Evolutionary conservation across 2,329 filamentous ascomycete genomes (phyloP).

Genomic region (Nannizziopsis arthrosporioides): DNA sequence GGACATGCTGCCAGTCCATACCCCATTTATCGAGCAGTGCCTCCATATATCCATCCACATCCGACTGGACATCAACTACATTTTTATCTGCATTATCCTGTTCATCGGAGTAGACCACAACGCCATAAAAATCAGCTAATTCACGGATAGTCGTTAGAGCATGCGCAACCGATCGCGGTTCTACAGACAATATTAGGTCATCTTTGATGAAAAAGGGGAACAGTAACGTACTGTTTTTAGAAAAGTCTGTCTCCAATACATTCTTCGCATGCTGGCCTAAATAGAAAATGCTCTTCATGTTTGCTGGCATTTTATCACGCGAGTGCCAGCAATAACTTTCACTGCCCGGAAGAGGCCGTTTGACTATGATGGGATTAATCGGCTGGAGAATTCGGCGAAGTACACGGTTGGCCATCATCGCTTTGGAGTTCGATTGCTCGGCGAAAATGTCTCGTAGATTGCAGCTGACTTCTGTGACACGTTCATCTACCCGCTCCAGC

Average conservation of each 20-base stretch:
- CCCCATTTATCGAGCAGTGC: conserved; percentile 7
- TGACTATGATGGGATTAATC: conserved; percentile 5
- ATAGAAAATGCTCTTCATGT: conserved; percentile 3
- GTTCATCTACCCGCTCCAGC: background rate
- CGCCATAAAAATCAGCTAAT: conserved; percentile 2
- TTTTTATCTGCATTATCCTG: background rate
- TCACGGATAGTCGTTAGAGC: background rate
- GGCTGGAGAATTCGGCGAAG: conserved; percentile 3
- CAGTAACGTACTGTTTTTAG: background rate
- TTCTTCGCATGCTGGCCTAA: background rate
- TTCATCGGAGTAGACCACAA: conserved; percentile 3
- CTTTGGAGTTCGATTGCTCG: background rate
- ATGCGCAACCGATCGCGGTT: background rate
- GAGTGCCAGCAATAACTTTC: too few species aligned
- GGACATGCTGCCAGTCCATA: conserved; percentile 1
- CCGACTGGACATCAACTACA: background rate
- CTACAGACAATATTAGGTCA: background rate
- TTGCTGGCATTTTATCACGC: background rate
- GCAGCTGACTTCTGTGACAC: background rate
- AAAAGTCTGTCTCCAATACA: background rate
- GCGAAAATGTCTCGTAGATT: background rate
- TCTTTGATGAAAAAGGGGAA: background rate
- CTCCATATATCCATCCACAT: conserved; percentile 5
- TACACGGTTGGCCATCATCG: background rate
- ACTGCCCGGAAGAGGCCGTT: background rate